Evolutionary conservation across 495 filamentous ascomycete genomes (phyloP).

Genomic region (Talaromyces nanjingensis): DNA sequence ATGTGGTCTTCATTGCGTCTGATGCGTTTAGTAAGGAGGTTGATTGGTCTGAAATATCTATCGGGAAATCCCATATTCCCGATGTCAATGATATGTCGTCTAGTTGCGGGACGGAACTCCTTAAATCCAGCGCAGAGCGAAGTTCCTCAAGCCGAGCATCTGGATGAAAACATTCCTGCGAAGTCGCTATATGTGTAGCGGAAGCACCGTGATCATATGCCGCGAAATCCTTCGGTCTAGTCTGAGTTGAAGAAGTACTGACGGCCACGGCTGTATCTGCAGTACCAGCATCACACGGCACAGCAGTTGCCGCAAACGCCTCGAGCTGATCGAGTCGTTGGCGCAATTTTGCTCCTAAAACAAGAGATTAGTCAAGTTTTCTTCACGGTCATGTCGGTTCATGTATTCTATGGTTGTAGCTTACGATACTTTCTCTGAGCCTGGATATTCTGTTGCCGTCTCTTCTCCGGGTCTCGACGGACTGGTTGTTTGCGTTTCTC

Average conservation of each 20-base stretch:
- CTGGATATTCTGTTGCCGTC: neutral
- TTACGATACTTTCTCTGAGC: neutral
- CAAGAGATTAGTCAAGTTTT: neutral
- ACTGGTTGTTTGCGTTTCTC: neutral
- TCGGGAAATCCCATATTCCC: neutral
- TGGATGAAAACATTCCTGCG: neutral
- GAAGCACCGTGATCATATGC: neutral
- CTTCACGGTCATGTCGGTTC: neutral
- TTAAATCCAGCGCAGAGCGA: neutral
- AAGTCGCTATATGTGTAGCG: neutral
- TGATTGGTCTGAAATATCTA: neutral
- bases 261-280: neutral
- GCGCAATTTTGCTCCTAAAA: too few relatives aligned
- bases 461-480: neutral
- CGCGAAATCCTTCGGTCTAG: neutral
- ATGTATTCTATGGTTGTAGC: neutral
- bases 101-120: neutral
- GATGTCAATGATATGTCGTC: neutral
- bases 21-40: too few relatives aligned
- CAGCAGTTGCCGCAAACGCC: neutral
- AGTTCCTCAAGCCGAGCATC: neutral
- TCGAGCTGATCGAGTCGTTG: neutral
- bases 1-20: too few relatives aligned
- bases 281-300: neutral
- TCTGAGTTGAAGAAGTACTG: neutral